phyloP scores from a whole-genome alignment of 2,329 filamentous ascomycete genomes.

The Arthrobotrys conoides region DNA sequence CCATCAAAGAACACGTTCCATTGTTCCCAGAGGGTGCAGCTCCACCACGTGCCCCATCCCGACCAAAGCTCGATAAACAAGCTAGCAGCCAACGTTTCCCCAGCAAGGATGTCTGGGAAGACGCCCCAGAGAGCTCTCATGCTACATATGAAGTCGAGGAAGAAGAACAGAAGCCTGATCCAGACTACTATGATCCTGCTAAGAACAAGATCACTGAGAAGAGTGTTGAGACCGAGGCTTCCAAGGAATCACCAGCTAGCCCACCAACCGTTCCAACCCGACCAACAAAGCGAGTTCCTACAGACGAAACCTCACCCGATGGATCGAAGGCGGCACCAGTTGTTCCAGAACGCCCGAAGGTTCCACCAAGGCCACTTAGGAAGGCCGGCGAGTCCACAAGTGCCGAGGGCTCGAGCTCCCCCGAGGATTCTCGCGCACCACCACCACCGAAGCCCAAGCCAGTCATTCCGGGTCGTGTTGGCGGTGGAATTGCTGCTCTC shows the following conservation, averaged over 20 bases:
- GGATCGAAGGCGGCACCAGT: constrained; percentile 36
- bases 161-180: constrained; percentile 72
- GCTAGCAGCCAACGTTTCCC: constrained; percentile 79
- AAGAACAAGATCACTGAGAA: constrained; percentile 62
- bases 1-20: constrained; percentile 86
- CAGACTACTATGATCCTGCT: constrained; percentile 67
- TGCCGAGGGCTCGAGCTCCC: constrained; percentile 65
- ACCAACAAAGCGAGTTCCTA: constrained; percentile 32
- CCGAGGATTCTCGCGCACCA: constrained; percentile 45
- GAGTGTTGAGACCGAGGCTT: constrained; percentile 14
- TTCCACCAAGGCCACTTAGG: constrained; percentile 64
- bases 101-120: constrained; percentile 97
- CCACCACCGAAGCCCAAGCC: constrained; percentile 79
- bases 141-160: constrained; percentile 67
- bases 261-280: constrained; percentile 42
- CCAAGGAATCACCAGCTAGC: constrained; percentile 15
- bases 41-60: constrained; percentile 67
- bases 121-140: constrained; percentile 87
- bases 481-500: constrained; percentile 87
- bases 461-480: constrained; percentile 79
- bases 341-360: constrained; percentile 62
- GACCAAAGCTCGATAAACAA: constrained; percentile 69
- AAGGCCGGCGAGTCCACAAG: constrained; percentile 70
- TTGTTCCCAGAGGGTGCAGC: constrained; percentile 79
- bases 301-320: constrained; percentile 62